Evolutionary conservation across 352 stramenopile genomes (phyloP), one percentile per base, ranked within the genome.

Genomic region (Thalassiosira livingstoniorum): DNA sequence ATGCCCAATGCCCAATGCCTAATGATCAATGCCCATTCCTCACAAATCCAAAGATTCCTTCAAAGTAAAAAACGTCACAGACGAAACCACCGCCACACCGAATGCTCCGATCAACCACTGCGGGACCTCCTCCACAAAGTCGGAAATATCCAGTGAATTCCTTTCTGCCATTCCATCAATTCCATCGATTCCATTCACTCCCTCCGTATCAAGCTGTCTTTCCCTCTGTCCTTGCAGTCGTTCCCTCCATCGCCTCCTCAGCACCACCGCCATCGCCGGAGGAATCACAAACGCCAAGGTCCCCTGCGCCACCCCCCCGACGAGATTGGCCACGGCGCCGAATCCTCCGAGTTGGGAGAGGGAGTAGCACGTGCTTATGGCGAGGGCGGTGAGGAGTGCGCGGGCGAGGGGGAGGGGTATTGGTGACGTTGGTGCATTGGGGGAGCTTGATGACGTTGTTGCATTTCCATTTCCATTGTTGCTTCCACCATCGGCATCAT

Each of bases 231-330:
- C n/a, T n/a, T n/a, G n/a, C n/a, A n/a, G n/a, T n/a, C n/a, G n/a
- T n/a, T n/a, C n/a, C n/a, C n/a, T n/a, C n/a, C n/a, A n/a, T 34
- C 64, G 29, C 31, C 78, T 43, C 21, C 70, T 83, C 55, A 89
- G 60, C 31, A 67, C 60, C 23, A 89, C 64, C 21, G 63, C 75
- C 31, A 89, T 87, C 4, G 82, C 78, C 21, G 82, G 78, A 34
- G 82, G 78, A 27, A 89, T 61, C 21, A 89, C 80, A n/a, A 89
- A 89, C 10, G 82, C 82, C n/a, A 89, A 58, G 15, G 78, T 82
- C 2, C 82, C 82, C 62, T 89, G 82, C 15, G 82, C 82, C 25
- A 89, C 64, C 2, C 82, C 82, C 25, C 82, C 82, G 0, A 89
- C 77, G 32, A 89, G 67, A 47, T 89, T 89, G 0, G 78, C 78